phyloP scores from a whole-genome alignment of 2,329 filamentous ascomycete genomes.

The Ramichloridium luteum region DNA sequence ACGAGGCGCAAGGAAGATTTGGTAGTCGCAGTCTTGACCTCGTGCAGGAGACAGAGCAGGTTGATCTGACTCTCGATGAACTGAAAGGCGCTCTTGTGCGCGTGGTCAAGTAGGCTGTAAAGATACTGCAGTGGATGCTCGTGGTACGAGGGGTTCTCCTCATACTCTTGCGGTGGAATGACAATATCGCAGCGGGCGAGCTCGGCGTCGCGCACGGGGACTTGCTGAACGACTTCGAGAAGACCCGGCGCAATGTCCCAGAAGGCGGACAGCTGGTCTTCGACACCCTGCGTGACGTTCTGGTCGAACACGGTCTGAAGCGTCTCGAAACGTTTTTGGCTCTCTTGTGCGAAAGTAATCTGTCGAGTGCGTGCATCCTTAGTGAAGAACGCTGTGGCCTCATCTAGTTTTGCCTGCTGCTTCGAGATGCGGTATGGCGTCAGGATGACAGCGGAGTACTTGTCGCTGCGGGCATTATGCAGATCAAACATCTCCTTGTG shows the following conservation, averaged over 20 bases:
- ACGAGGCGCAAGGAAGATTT: conserved; percentile 54
- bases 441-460: conserved; percentile 73
- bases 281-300: conserved; percentile 77
- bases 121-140: conserved; percentile 81
- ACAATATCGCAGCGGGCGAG: conserved; percentile 53
- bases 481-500: conserved; percentile 78
- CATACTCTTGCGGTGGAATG: conserved; percentile 66
- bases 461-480: conserved; percentile 65
- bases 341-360: conserved; percentile 57
- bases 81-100: conserved; percentile 87
- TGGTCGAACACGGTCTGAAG: conserved; percentile 70
- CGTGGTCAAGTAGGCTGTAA: conserved; percentile 70
- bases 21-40: conserved; percentile 71
- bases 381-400: conserved; percentile 70
- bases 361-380: conserved; percentile 62
- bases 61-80: conserved; percentile 95
- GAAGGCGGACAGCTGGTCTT: conserved; percentile 84
- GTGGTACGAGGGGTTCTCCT: conserved; percentile 74
- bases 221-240: conserved; percentile 63
- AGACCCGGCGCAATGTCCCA: conserved; percentile 94
- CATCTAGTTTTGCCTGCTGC: conserved; percentile 66
- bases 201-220: conserved; percentile 45
- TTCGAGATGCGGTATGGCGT: conserved; percentile 63
- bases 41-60: conserved; percentile 75
- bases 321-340: conserved; percentile 58